phyloP scores from a whole-genome alignment of 202 grass and related monocot genomes.

The Carex arenaria region DNA sequence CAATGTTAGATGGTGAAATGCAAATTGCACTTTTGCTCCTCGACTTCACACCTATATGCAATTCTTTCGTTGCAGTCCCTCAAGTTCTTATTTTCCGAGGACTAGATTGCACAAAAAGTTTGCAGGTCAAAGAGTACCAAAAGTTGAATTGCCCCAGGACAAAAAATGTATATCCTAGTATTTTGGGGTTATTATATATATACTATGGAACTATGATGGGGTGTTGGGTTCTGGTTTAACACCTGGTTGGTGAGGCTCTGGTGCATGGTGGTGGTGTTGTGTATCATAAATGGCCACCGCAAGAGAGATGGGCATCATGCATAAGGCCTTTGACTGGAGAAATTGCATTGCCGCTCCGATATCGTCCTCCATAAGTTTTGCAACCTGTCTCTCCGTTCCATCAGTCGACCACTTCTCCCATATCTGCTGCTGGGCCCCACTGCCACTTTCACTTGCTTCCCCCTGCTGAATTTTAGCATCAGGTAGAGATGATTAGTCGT shows the following conservation, averaged over 20 bases:
- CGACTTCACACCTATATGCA: slow-evolving; percentile 1
- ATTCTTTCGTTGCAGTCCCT: not conserved
- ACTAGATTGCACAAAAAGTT: not conserved
- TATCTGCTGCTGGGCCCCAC: slow-evolving; percentile 50
- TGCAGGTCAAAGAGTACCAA: slow-evolving; percentile 17
- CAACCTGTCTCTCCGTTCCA: slow-evolving; percentile 88
- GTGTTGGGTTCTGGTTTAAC: slow-evolving; percentile 93
- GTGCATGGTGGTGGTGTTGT: slow-evolving; percentile 42
- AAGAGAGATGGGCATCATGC: slow-evolving; percentile 98
- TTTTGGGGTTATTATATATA: slow-evolving; percentile 1
- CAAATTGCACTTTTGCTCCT: slow-evolving; percentile 21
- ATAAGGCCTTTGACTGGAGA: slow-evolving; percentile 94
- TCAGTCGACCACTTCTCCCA: slow-evolving; percentile 99
- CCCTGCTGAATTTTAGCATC: slow-evolving; percentile 54
- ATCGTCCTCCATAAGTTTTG: slow-evolving; percentile 95
- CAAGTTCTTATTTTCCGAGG: not conserved
- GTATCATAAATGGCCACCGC: slow-evolving; percentile 98
- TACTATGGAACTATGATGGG: slow-evolving; percentile 60
- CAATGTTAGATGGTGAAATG: slow-evolving; percentile 32
- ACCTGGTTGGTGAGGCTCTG: slow-evolving; percentile 42
- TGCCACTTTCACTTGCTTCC: slow-evolving; percentile 80
- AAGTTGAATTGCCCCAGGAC: not conserved
- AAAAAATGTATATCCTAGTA: slow-evolving; percentile 19
- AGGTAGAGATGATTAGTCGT: slow-evolving; percentile 4
- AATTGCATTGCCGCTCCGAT: slow-evolving; percentile 96